Conservation (phyloP, 208 protist genomes). For the Leishmania lainsoni region DNA sequence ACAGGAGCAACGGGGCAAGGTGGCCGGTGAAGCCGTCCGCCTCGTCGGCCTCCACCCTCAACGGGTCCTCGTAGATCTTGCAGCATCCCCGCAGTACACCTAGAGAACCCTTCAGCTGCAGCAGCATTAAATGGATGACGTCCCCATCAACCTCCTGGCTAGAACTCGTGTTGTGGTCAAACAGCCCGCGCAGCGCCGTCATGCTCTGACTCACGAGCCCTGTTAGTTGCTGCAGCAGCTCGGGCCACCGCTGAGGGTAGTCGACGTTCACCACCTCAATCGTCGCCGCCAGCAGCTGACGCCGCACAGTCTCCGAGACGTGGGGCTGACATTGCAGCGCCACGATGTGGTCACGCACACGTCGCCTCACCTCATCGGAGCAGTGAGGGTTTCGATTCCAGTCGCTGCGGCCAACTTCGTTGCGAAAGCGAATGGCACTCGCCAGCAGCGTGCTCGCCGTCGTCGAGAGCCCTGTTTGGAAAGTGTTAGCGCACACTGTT, state of each 20-base stretch:
- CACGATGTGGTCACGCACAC: slow-evolving; percentile 57
- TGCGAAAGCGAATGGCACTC: slow-evolving; percentile 74
- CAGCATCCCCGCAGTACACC: slow-evolving; percentile 71
- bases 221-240: slow-evolving; percentile 61
- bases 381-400: slow-evolving; percentile 75
- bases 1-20: slow-evolving; percentile 52
- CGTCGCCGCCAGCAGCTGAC: slow-evolving; percentile 71
- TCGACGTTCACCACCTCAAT: slow-evolving; percentile 75
- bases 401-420: slow-evolving; percentile 69
- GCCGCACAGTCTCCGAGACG: slow-evolving; percentile 68
- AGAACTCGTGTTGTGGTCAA: slow-evolving; percentile 20
- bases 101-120: slow-evolving; percentile 68
- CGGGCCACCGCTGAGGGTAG: slow-evolving; percentile 69
- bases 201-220: slow-evolving; percentile 47
- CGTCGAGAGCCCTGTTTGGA: slow-evolving; percentile 1
- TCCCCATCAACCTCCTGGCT: slow-evolving; percentile 22
- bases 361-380: slow-evolving; percentile 47
- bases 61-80: slow-evolving; percentile 64
- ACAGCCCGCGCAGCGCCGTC: slow-evolving; percentile 28
- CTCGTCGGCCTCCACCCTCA: slow-evolving; percentile 46
- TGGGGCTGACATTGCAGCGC: slow-evolving; percentile 66
- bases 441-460: slow-evolving; percentile 42
- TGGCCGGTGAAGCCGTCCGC: slow-evolving; percentile 53
- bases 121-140: slow-evolving; percentile 29
- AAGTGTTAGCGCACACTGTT: slow-evolving; percentile 27